Conservation (phyloP, 306 rosid genomes). For the Glycine soja region DNA sequence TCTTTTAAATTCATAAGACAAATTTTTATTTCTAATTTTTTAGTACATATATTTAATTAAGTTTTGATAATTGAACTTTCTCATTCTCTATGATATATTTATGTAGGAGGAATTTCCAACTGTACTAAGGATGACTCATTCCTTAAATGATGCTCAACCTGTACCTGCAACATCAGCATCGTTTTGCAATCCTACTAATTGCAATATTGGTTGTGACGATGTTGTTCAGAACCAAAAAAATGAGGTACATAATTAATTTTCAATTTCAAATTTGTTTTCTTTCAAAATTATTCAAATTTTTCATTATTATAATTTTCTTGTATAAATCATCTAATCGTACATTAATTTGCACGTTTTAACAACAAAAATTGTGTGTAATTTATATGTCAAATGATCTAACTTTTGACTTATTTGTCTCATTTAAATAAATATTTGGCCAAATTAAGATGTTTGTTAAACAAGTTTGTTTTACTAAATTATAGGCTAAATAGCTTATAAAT, state of each 20-base stretch:
- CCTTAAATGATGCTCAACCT: neutral
- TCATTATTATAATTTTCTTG: neutral
- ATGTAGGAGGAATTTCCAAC: neutral
- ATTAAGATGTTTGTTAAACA: no score
- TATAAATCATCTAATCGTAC: neutral
- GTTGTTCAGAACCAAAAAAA: neutral
- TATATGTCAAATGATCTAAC: neutral
- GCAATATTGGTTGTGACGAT: no score
- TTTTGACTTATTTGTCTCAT: neutral
- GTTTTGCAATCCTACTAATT: neutral
- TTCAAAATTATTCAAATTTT: no score
- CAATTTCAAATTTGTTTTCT: neutral
- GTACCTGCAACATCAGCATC: neutral
- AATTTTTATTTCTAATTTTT: neutral
- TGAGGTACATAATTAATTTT: neutral
- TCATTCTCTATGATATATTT: neutral
- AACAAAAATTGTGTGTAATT: neutral
- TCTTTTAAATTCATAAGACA: no score
- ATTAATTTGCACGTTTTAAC: neutral
- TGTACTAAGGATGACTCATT: neutral
- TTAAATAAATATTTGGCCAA: no score
- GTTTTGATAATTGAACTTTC: neutral
- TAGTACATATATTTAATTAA: neutral
- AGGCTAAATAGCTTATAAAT: no score
- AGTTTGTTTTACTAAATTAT: no score